Percentiles rank a stretch among this genome's conserved stretches.
Conservation (phyloP, 352 stramenopile genomes). For the Pythium rishiriense region DNA sequence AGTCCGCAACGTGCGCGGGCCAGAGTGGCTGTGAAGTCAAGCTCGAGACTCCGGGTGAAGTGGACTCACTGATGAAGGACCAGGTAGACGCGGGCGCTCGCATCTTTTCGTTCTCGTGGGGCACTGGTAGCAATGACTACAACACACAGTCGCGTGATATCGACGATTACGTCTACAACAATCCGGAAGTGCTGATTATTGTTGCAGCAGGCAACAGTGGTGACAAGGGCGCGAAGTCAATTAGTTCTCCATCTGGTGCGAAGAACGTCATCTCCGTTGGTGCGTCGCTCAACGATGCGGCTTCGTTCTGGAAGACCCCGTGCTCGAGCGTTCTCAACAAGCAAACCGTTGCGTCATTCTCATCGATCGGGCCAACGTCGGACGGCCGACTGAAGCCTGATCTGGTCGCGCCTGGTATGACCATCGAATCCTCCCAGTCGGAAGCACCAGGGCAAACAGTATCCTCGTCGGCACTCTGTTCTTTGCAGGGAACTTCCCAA, state of each 20-base stretch:
- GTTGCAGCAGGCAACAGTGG: constrained; percentile 85
- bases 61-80: constrained; percentile 52
- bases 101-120: constrained; percentile 77
- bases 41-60: constrained; percentile 47
- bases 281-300: constrained; percentile 56
- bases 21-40: constrained; percentile 41
- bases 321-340: constrained; percentile 59
- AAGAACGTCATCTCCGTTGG: constrained; percentile 88
- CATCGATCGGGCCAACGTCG: constrained; percentile 59
- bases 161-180: constrained; percentile 75
- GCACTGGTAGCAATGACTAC: constrained; percentile 60
- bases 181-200: constrained; percentile 78
- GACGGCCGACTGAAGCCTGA: constrained; percentile 82
- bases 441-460: constrained; percentile 43
- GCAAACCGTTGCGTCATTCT: constrained; percentile 71
- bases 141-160: constrained; percentile 56
- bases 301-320: constrained; percentile 48
- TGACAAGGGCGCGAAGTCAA: constrained; percentile 50
- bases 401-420: constrained; percentile 70
- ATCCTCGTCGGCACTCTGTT: constrained; percentile 43
- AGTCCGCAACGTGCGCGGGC: constrained; percentile 37
- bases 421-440: constrained; percentile 65
- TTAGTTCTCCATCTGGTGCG: constrained; percentile 67
- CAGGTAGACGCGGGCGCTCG: constrained; percentile 55
- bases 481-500: constrained; percentile 79